Percentiles rank a stretch among this genome's conserved stretches.
phyloP scores from a whole-genome alignment of 2,329 filamentous ascomycete genomes.

The Fusarium continuum region DNA sequence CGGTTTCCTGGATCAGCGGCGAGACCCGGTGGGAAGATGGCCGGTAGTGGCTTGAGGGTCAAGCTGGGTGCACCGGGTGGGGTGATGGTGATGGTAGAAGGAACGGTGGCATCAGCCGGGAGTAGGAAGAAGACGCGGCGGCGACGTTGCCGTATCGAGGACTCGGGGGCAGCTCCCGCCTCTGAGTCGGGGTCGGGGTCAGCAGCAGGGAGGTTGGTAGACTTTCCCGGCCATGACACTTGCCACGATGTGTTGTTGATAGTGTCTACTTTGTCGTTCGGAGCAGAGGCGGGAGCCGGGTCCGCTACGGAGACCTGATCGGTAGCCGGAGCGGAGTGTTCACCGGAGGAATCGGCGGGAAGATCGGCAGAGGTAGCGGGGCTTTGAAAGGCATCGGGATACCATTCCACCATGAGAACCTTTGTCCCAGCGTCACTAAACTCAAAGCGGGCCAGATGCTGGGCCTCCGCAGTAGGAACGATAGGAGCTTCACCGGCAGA shows the following conservation, averaged over 20 bases:
- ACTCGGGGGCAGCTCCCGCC: slow-evolving; percentile 44
- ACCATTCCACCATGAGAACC: slow-evolving; percentile 94
- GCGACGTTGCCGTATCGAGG: slow-evolving; percentile 48
- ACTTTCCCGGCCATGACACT: slow-evolving; percentile 85
- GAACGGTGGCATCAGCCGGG: slow-evolving; percentile 75
- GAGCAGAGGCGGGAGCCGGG: slow-evolving; percentile 14
- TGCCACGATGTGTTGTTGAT: slow-evolving; percentile 64
- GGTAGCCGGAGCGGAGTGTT: slow-evolving; percentile 25
- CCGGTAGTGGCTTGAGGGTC: slow-evolving; percentile 80
- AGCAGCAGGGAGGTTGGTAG: slow-evolving; percentile 72
- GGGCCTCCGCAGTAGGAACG: slow-evolving; percentile 40
- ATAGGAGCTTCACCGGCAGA: slow-evolving; percentile 34
- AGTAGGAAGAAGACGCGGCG: slow-evolving; percentile 83
- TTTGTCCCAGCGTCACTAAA: slow-evolving; percentile 90
- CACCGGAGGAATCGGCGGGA: slow-evolving; percentile 4
- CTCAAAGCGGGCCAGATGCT: slow-evolving; percentile 77
- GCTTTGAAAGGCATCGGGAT: slow-evolving; percentile 50
- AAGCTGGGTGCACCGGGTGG: slow-evolving; percentile 54
- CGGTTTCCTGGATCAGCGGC: slow-evolving; percentile 76
- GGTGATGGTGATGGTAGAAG: slow-evolving; percentile 74
- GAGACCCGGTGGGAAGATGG: slow-evolving; percentile 83
- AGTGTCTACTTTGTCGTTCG: background rate
- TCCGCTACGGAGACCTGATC: slow-evolving; percentile 36
- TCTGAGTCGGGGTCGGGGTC: slow-evolving; percentile 43
- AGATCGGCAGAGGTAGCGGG: slow-evolving; percentile 30